A percentile compares a stretch with the other conserved stretches of the same genome.
These are phyloP conservation scores for Vickermania ingenoplastis DNA, from an alignment of 208 protist species.

Conservation along the genomic window DNA sequence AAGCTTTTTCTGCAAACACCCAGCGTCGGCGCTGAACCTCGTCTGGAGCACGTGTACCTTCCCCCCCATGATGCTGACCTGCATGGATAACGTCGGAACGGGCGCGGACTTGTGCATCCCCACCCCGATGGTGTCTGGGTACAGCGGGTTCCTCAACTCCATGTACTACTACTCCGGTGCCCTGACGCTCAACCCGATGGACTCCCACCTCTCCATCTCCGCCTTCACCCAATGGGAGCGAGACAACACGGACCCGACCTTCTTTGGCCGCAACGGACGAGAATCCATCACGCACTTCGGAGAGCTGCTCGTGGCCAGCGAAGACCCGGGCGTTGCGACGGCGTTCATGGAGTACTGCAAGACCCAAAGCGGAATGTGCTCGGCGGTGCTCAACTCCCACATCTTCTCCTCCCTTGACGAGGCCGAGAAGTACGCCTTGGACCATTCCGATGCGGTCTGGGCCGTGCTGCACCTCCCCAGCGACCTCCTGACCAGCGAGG, in stretches of 20 bases:
- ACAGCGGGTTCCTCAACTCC: background rate
- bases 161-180: background rate
- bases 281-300: conserved; percentile 60
- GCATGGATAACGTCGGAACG: conserved; percentile 23
- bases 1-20: conserved; percentile 17
- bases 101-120: conserved; percentile 21
- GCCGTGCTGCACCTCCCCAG: conserved; percentile 51
- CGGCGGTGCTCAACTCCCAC: conserved; percentile 28
- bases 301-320: conserved; percentile 45
- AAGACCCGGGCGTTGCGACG: conserved; percentile 14
- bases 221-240: too few relatives aligned
- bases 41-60: conserved; percentile 14
- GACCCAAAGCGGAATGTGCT: conserved; percentile 31
- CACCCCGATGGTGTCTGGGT: background rate
- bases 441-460: conserved; percentile 52
- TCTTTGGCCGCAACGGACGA: conserved; percentile 34
- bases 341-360: too few relatives aligned
- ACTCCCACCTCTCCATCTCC: conserved; percentile 2
- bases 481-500: conserved; percentile 9
- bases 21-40: conserved; percentile 8
- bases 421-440: conserved; percentile 41
- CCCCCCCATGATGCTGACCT: conserved; percentile 3
- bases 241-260: conserved; percentile 24
- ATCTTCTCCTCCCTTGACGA: conserved; percentile 26
- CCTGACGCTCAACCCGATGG: background rate